Conservation (phyloP, 1,284 basidiomycete species). For the Austropuccinia psidii region DNA sequence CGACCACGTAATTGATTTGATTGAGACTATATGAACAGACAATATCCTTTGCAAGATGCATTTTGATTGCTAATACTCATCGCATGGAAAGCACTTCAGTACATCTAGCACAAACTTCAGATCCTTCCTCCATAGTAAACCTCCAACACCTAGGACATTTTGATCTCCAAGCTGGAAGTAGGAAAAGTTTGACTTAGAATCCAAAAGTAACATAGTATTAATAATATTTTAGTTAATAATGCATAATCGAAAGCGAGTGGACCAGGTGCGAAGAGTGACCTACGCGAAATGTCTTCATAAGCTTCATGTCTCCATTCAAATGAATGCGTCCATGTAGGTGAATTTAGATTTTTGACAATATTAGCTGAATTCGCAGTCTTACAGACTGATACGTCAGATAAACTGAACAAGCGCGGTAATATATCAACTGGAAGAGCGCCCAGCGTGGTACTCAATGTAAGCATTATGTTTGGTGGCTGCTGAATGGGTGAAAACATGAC, state of each 20-base stretch:
- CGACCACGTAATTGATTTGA: too few species aligned
- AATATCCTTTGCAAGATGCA: too few species aligned
- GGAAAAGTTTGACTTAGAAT: constrained; percentile 7
- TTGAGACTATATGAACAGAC: too few species aligned
- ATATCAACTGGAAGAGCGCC: background rate
- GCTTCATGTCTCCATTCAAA: background rate
- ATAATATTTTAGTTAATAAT: background rate
- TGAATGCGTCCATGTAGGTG: constrained; percentile 23
- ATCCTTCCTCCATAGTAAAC: constrained; percentile 13
- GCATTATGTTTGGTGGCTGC: too few species aligned
- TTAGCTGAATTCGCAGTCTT: constrained; percentile 14
- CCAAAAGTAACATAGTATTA: background rate
- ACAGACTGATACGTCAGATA: constrained; percentile 31
- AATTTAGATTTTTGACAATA: constrained; percentile 6
- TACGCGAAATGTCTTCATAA: background rate
- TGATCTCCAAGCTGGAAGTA: constrained; percentile 30
- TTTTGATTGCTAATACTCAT: too few species aligned
- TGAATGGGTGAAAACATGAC: background rate
- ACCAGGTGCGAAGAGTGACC: background rate
- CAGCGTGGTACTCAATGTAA: background rate
- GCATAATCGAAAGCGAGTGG: background rate
- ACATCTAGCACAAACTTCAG: constrained; percentile 27
- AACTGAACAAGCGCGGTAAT: constrained; percentile 17
- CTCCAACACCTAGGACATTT: constrained; percentile 36
- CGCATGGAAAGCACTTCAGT: too few species aligned